A percentile compares a stretch with the other conserved stretches of the same genome.
These are phyloP conservation scores for Mallotus nudiflorus DNA, from an alignment of 345 rosid genomes.

Conservation along the genomic window DNA sequence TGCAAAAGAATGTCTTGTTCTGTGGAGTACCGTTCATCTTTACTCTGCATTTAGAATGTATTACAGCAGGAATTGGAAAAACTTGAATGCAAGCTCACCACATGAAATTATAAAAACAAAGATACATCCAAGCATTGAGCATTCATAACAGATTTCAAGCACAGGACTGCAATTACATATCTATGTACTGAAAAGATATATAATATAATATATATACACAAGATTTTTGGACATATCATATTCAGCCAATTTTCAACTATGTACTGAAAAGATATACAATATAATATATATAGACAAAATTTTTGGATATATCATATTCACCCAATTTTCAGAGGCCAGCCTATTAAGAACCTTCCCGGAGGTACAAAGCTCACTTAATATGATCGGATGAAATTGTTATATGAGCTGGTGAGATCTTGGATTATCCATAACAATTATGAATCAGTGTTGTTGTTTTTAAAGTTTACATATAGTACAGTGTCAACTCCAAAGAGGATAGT, in stretches of 20 bases:
- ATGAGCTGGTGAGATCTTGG: neutral
- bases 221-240: neutral
- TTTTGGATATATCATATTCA: neutral
- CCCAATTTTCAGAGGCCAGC: neutral
- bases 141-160: neutral
- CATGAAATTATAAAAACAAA: neutral
- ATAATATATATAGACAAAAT: too few species aligned
- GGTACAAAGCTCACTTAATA: neutral
- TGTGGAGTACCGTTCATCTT: slow-evolving; percentile 60
- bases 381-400: neutral
- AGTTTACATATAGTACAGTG: neutral
- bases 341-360: neutral
- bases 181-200: too few species aligned
- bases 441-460: neutral
- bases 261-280: too few species aligned
- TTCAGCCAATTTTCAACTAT: neutral
- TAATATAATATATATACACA: too few species aligned
- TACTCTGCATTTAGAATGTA: slow-evolving; percentile 44
- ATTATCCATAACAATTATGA: neutral
- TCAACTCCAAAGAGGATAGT: neutral
- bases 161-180: too few species aligned
- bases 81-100: neutral
- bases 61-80: neutral
- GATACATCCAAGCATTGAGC: neutral
- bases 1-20: slow-evolving; percentile 76